Base-by-base conservation (phyloP, 2,329 filamentous ascomycete genomes). In the Blastomyces emzantsi region DNA sequence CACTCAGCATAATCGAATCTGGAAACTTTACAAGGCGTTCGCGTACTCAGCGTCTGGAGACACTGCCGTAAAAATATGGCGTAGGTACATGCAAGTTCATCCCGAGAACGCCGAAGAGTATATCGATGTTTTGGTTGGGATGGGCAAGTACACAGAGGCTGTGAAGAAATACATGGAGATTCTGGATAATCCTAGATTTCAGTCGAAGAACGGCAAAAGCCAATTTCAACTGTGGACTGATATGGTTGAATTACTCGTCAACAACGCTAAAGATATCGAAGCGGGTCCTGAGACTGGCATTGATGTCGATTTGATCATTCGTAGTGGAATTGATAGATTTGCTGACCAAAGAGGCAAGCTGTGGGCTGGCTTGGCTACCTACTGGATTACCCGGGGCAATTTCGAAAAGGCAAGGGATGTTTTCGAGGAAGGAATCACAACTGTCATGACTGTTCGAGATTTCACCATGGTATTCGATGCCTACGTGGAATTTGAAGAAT, bases 191-290 rank as follows among this genome's bases (percentile, higher is more conserved):
- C 85, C 90, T 2, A 87, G 87, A 45, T 97, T 99, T 77, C 85
- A 87, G 73, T 97, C 93, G 78, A 96, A 95, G 77, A 87, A 94
- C 68, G 90, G 90, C 65, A 97, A 96, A 77, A 93, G 94, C 0
- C 90, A 93, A 66, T 99, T 96, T 74, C 92, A 99, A 75, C 83
- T 99, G 59, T 99, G 94, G 94, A 94, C 87, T 67, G 94, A 99
- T 74, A 95, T 99, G 90, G 87, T 97, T 45, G 94, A 99, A 71
- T 76, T 97, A 67, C 81, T 99, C 56, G 95, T 99, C 54, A 90
- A 90, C 65, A 91, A 96, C 74, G 94, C 94, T 3, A 89, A 88
- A 70, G 86, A 95, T 52, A 87, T 99, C 59, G 86, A 94, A 70
- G 89, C 90, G 6, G 87, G 88, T 17, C 85, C 90, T 67, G 89